Evolutionary conservation across 2,329 filamentous ascomycete species (phyloP).

Genomic region (Sporothrix schenckii): DNA sequence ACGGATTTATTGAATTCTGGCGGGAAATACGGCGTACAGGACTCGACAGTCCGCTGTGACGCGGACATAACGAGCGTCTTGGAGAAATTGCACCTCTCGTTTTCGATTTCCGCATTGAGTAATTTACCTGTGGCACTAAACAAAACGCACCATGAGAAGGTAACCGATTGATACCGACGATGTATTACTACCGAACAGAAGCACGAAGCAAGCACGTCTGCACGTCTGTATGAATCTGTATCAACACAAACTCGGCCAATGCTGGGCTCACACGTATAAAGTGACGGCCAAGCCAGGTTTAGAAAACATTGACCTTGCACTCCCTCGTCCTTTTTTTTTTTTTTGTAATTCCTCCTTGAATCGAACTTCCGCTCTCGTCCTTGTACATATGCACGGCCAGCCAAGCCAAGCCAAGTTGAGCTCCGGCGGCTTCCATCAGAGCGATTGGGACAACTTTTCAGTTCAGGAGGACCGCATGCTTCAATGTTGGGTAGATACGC

Average conservation of each 20-base stretch:
- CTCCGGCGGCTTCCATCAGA: slow-evolving; percentile 16
- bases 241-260: slow-evolving; percentile 11
- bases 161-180: no score
- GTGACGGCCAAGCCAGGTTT: neutral
- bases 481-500: neutral
- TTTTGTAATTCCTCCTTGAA: neutral
- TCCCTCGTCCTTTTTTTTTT: neutral
- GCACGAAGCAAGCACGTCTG: no score
- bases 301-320: no score
- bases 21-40: neutral
- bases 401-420: slow-evolving; percentile 18
- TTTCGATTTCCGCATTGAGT: slow-evolving; percentile 26
- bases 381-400: slow-evolving; percentile 24
- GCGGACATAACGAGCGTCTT: slow-evolving; percentile 4
- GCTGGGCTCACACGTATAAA: slow-evolving; percentile 19
- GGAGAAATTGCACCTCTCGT: slow-evolving; percentile 21
- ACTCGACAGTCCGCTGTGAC: neutral
- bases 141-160: neutral
- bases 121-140: slow-evolving; percentile 8
- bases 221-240: neutral
- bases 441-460: slow-evolving; percentile 10
- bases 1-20: neutral
- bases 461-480: neutral
- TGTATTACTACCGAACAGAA: no score
- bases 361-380: slow-evolving; percentile 5